Conservation (phyloP, 345 rosid genomes). For the Eucalyptus microcorys region DNA sequence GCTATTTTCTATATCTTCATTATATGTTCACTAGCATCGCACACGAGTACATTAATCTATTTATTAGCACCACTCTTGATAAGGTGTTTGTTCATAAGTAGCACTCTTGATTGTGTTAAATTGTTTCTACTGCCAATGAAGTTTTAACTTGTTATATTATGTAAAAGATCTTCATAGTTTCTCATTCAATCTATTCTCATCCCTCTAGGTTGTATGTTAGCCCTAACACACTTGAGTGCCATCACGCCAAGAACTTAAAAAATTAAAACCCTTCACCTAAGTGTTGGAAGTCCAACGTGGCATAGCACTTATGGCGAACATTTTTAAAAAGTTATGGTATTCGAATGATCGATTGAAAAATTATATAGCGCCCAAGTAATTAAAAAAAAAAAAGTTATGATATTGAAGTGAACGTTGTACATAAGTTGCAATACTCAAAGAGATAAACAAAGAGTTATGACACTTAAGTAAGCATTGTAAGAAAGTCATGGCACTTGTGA, state of each 20-base stretch:
- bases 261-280: not conserved
- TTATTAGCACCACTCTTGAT: not conserved
- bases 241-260: no score
- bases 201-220: no score
- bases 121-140: no score
- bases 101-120: not conserved
- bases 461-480: not conserved
- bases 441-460: not conserved
- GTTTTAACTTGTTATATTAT: no score
- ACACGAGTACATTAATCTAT: not conserved
- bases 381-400: no score
- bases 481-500: not conserved
- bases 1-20: no score
- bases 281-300: not conserved
- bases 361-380: no score
- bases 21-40: accelerated
- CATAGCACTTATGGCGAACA: accelerated
- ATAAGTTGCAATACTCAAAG: no score
- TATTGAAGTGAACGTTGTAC: no score
- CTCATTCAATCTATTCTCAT: not conserved
- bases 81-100: no score
- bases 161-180: no score
- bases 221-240: not conserved
- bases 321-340: no score
- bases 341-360: not conserved